Evolutionary conservation across 257 asterid species (phyloP), one percentile per base, ranked within the genome.

Genomic region (Galeopsis tetrahit): DNA sequence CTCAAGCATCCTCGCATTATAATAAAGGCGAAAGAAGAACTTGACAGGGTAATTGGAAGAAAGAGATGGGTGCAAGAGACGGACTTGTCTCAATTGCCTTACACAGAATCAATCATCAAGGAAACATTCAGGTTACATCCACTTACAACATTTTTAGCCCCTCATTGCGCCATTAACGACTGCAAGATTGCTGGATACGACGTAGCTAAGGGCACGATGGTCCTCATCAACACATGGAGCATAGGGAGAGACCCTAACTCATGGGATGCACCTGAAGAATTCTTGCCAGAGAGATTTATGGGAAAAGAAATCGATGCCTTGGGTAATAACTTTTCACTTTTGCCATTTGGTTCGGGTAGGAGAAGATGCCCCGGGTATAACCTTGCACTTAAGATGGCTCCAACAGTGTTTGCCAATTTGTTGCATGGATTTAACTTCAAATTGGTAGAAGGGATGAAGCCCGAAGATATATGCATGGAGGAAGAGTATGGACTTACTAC

Each of bases 331-430:
- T 78, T 73, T 28, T 44, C 78, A 1, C 14, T 78, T 5, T 63
- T 73, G 73, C 82, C 82, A 11, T 78, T 78, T 11, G 79, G 79
- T 4, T 73, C 82, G n/a, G 82, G 82, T 5, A 46, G 76, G 31
- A 21, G 82, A 48, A 66, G 77, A 21, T 75, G 78, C 36, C 80
- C 75, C 0, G 77, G 71, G 10, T 61, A 66, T 59, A 68, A 55
- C n/a, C 72, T 80, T 10, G 78, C 74, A 42, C 63, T 79, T 33
- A 66, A 75, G 63, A 39, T 66, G 8, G 75, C 76, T 52, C 80
- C 71, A 17, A 58, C 80, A n/a, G 70, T 68, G 9, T 55, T 73
- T 58, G 73, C 84, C 9, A 82, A 82, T 69, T 72, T 79, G 73
- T 3, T 82, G 15, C 83, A 78, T 78, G 85, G 81, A 49, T 79